Base-by-base conservation (phyloP, 2,329 filamentous ascomycete genomes). In the Fusarium ramigenum region DNA sequence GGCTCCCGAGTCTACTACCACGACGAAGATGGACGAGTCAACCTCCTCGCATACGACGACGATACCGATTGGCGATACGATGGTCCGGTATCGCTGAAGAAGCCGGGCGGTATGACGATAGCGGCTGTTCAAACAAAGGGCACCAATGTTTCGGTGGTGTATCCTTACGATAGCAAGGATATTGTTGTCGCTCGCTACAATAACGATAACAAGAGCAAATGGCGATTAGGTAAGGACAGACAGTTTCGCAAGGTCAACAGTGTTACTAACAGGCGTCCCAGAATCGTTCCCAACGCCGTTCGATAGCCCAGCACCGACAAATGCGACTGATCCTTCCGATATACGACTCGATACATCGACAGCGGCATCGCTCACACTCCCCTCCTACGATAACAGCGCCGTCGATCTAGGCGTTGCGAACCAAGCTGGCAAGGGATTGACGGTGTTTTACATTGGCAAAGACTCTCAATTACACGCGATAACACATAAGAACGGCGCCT, bases 31-130 rank as follows among this genome's bases (percentile, higher is more conserved):
- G 69, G 69, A 9, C 30, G 47, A 15, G 43, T 75, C 4, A 73
- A 70, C 18, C 10, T 70, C 15, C 16, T 75, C 12, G 72, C 72
- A 10, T 75, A 75, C 44, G 72, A 75, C 32, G 72, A 75, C n/a
- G 72, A 75, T 40, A 75, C 72, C 10, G 72, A 75, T 25, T 75
- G 72, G 72, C 47, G 60, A 39, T 75, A 75, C 23, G 59, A 61
- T 16, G 72, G 72, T 2, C 72, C 72, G 1, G 61, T 75, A 4
- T 75, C 72, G 2, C 70, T 52, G 23, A 67, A 67, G n/a, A 53
- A 53, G 9, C 15, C 53, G 5, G 46, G 32, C 3, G 69, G 69
- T 32, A 63, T 46, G 69, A n/a, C 65, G 1, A 32, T 75, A 36
- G 61, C 58, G 4, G 50, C 65, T 7, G 36, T 69, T 7, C 69